Base-by-base conservation (phyloP, 2,329 filamentous ascomycete species). In the Neonectria hederae region DNA sequence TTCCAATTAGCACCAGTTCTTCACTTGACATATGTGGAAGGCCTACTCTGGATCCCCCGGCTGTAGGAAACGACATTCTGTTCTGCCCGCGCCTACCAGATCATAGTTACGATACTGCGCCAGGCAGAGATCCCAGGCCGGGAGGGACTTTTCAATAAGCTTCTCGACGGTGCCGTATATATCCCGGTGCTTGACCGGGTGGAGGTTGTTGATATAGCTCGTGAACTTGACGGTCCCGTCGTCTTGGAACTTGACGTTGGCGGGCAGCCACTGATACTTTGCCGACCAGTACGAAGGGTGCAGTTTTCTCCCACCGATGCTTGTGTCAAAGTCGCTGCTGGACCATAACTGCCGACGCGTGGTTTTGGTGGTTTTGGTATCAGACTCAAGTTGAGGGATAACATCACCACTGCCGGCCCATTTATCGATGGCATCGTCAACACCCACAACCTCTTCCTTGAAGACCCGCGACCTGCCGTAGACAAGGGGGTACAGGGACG, bases 61-160 rank as follows among this genome's bases (percentile, higher is more conserved):
- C 0, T 1, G 32, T 0, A 13, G 51, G 17, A 72, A 72, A 7
- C 70, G 68, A 24, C 66, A 24, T 28, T 59, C 0, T 2, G 52
- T 71, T 30, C 69, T 69, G 0, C 71, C 58, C 38, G 56, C 62
- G 6, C 67, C 71, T 26, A 68, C 62, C 17, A 60, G 52, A 48
- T 66, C 60, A 8, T 80, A 69, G n/a, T 76, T 63, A n/a, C 79
- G 68, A 55, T 83, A 77, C 4, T 74, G 72, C 3, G 82, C 80
- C 5, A 84, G 74, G 78, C 83, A 83, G 70, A 87, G 83, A 61
- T 83, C 77, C 81, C 82, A 85, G 0, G 80, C 75, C 0, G 81
- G 79, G 4, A 85, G 65, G 0, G 78, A 68, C 8, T 66, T 69
- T 2, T 76, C 71, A 5, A 82, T 69, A 2, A 82, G 69, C 30